A percentile compares a stretch with the other conserved stretches of the same genome.
Evolutionary conservation across 2,329 filamentous ascomycete genomes (phyloP).

Genomic region (Teratosphaeria destructans): DNA sequence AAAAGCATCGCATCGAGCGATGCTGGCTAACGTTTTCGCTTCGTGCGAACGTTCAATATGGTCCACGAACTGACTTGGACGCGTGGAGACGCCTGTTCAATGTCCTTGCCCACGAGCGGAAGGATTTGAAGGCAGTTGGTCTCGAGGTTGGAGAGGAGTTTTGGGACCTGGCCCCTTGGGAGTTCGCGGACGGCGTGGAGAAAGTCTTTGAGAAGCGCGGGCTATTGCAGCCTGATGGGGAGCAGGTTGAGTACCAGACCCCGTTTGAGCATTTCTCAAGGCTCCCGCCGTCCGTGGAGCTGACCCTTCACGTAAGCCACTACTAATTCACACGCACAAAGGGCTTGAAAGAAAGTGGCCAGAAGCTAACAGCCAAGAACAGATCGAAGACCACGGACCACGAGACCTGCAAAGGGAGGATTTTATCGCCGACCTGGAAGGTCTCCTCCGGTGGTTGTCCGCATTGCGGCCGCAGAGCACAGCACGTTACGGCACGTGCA

Average conservation of each 20-base stretch:
- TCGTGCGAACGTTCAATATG: not conserved
- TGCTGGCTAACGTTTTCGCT: not conserved
- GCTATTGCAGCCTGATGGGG: conserved; percentile 1
- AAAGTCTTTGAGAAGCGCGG: not conserved
- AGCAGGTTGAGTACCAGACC: not conserved
- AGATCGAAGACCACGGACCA: not conserved
- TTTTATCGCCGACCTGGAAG: not conserved
- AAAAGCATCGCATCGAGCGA: not conserved
- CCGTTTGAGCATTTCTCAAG: not conserved
- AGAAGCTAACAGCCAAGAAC: not conserved
- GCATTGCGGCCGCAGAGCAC: not conserved
- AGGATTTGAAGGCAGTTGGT: not conserved
- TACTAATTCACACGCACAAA: not conserved
- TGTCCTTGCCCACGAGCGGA: not conserved
- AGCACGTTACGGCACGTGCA: not conserved
- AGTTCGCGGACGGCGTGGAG: not conserved
- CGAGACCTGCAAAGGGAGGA: not conserved
- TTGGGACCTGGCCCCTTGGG: not conserved
- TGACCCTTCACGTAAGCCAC: not conserved
- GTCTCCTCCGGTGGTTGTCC: not conserved
- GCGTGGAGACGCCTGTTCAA: not conserved
- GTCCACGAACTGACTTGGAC: not conserved
- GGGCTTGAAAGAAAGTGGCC: not conserved
- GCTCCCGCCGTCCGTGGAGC: not conserved
- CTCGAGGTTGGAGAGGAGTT: not conserved